phyloP scores from a whole-genome alignment of 116 monocot genomes.

The Posidonia oceanica region DNA sequence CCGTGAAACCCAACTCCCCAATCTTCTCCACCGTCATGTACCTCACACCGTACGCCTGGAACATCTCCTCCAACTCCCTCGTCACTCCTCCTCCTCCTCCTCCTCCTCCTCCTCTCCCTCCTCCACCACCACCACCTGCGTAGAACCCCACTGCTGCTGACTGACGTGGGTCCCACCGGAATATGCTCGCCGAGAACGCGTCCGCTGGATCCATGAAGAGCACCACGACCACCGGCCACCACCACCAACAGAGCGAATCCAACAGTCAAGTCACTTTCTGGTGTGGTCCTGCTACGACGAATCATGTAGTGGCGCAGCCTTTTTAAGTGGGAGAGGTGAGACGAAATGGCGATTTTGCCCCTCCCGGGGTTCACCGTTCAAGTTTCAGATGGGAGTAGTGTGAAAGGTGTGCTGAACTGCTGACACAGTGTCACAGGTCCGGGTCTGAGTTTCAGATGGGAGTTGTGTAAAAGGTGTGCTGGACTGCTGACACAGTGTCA shows the following conservation, averaged over 20 bases:
- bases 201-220: not conserved
- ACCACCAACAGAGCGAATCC: not conserved
- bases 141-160: slow-evolving; percentile 6
- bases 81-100: slow-evolving; percentile 2
- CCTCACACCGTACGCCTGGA: slow-evolving; percentile 76
- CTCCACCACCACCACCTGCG: not conserved
- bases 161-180: slow-evolving; percentile 16
- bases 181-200: slow-evolving; percentile 9
- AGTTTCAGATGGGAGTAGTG: too few relatives aligned
- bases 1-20: slow-evolving; percentile 83
- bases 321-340: too few relatives aligned
- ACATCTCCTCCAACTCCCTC: slow-evolving; percentile 73
- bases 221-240: too few relatives aligned
- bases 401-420: too few relatives aligned
- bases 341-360: too few relatives aligned
- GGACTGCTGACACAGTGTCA: too few relatives aligned
- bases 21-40: slow-evolving; percentile 64
- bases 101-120: slow-evolving; percentile 2
- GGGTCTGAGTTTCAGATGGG: too few relatives aligned
- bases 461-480: too few relatives aligned
- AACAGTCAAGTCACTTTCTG: not conserved
- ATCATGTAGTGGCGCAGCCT: too few relatives aligned
- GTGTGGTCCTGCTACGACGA: too few relatives aligned
- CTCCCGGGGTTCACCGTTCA: too few relatives aligned
- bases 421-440: too few relatives aligned